A percentile compares a stretch with the other conserved stretches of the same genome.
Evolutionary conservation across 2,329 filamentous ascomycete species (phyloP).

Genomic region (Aureobasidium mangrovei): DNA sequence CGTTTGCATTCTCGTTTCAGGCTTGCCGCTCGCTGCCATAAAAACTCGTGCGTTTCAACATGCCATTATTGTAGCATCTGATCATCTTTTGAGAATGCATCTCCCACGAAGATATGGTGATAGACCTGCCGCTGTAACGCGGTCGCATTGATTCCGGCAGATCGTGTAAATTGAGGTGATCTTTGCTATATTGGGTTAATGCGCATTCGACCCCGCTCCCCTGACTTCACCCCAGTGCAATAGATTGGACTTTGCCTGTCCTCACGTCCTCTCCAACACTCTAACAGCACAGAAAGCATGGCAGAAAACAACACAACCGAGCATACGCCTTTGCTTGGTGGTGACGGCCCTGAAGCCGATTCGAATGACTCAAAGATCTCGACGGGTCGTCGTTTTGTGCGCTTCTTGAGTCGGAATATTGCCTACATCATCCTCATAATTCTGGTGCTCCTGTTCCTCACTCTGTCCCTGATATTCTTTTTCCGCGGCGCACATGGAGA

Average conservation of each 20-base stretch:
- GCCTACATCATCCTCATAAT: constrained; percentile 4
- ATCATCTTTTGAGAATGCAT: no score
- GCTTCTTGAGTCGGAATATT: constrained; percentile 3
- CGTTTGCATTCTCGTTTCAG: no score
- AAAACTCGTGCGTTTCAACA: no score
- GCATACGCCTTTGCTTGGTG: constrained; percentile 4
- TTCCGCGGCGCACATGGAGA: not conserved
- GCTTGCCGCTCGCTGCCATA: no score
- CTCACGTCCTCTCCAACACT: not conserved
- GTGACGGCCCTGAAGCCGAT: not conserved
- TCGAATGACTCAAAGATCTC: not conserved
- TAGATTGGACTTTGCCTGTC: not conserved
- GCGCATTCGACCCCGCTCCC: constrained; percentile 2
- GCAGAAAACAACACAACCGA: constrained; percentile 5
- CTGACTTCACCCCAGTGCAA: not conserved
- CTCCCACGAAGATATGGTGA: no score
- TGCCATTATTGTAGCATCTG: no score
- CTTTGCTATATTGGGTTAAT: no score
- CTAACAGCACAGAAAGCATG: not conserved
- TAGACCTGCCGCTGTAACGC: no score
- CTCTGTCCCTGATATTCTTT: not conserved
- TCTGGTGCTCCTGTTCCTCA: not conserved
- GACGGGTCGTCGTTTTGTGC: not conserved
- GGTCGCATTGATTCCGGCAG: no score
- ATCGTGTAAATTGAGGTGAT: no score